These are phyloP conservation scores for Magnolia sinica DNA, from an alignment of 164 flowering plant species.

Conservation along the genomic window DNA sequence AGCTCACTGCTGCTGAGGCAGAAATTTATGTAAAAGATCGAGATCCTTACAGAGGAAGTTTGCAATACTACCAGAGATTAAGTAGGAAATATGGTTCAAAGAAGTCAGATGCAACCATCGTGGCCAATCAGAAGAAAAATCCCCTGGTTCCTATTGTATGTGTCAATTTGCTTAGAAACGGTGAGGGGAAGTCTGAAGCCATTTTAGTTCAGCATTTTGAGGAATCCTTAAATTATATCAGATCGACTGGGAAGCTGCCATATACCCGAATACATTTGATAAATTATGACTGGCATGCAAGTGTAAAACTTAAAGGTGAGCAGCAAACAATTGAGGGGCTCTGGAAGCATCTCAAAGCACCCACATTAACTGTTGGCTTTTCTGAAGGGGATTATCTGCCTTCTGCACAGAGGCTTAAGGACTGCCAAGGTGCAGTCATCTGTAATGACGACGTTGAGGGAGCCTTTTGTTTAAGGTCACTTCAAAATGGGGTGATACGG, in stretches of 20 bases:
- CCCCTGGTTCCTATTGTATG: conserved; percentile 83
- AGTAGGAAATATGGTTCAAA: conserved; percentile 75
- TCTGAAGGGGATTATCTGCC: conserved; percentile 90
- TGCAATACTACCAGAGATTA: conserved; percentile 78
- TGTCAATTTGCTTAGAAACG: conserved; percentile 84
- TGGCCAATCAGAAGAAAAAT: conserved; percentile 50
- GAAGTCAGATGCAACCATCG: conserved; percentile 40
- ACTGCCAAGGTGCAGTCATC: conserved; percentile 82
- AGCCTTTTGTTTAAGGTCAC: conserved; percentile 83
- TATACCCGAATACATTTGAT: conserved; percentile 65
- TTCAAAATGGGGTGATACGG: conserved; percentile 94
- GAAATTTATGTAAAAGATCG: conserved; percentile 85
- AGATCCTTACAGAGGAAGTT: conserved; percentile 89
- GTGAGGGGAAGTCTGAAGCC: conserved; percentile 88
- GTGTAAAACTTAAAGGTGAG: conserved; percentile 78
- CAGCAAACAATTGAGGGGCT: conserved; percentile 93
- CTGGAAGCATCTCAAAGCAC: conserved; percentile 79
- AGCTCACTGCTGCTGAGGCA: conserved; percentile 96
- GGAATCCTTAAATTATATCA: conserved; percentile 69
- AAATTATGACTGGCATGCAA: conserved; percentile 99
- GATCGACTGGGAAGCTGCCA: conserved; percentile 72
- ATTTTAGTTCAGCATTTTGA: conserved; percentile 93
- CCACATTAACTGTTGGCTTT: conserved; percentile 67
- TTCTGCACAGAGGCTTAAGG: conserved; percentile 56
- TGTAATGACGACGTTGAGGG: conserved; percentile 64